A percentile compares a stretch with the other conserved stretches of the same genome.
Conservation (phyloP, 1,284 basidiomycete species). For the Moesziomyces sp. region DNA sequence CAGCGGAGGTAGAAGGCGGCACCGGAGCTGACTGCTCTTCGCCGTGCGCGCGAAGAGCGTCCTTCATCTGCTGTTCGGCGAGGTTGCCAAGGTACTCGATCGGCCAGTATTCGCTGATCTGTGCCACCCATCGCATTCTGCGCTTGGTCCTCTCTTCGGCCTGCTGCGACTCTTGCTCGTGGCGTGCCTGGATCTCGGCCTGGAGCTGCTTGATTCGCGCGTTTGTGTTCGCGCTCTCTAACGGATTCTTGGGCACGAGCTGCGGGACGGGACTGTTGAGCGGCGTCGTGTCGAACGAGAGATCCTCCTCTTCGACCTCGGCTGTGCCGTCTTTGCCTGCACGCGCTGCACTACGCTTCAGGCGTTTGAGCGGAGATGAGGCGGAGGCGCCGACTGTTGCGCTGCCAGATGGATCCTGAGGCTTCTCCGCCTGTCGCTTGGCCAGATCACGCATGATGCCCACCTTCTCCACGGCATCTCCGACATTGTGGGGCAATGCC, state of each 20-base stretch:
- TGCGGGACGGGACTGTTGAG: conserved; percentile 84
- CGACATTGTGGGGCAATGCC: conserved; percentile 79
- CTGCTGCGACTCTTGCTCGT: conserved; percentile 29
- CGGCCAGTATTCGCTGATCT: conserved; percentile 81
- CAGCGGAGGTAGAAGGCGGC: not conserved
- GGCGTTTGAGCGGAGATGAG: conserved; percentile 18
- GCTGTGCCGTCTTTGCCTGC: conserved; percentile 24
- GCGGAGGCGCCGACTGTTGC: not conserved
- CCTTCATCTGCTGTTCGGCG: conserved; percentile 77
- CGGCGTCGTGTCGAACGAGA: conserved; percentile 55
- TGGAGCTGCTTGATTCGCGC: conserved; percentile 11
- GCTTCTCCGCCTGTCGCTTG: conserved; percentile 68
- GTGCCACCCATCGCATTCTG: conserved; percentile 69
- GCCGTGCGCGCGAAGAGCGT: conserved; percentile 55
- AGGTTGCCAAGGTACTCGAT: conserved; percentile 80
- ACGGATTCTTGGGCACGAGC: conserved; percentile 55
- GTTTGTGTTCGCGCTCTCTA: conserved; percentile 15
- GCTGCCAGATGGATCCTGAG: not conserved
- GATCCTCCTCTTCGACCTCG: conserved; percentile 58
- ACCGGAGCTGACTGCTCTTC: conserved; percentile 11
- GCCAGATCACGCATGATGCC: conserved; percentile 78
- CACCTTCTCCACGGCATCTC: conserved; percentile 80
- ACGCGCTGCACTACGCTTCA: conserved; percentile 5
- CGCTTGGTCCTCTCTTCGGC: conserved; percentile 51
- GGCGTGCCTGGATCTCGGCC: conserved; percentile 16